Evolutionary conservation across 2,329 filamentous ascomycete species (phyloP).

Genomic region (Xylaria sp.): DNA sequence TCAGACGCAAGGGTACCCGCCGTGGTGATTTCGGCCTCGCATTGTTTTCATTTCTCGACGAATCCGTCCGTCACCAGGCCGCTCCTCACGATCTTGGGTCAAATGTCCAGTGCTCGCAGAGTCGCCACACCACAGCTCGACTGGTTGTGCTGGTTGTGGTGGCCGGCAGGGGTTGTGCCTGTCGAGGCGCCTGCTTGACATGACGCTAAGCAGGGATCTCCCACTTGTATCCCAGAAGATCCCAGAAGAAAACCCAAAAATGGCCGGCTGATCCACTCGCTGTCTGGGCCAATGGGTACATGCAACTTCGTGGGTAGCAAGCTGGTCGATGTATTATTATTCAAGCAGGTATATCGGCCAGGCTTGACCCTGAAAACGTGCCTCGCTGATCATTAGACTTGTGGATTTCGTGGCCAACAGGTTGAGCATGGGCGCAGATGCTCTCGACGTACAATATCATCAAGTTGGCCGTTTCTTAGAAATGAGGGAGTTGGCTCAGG

Average conservation of each 20-base stretch:
- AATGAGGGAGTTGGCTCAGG: too few species aligned
- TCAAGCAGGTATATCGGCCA: neutral
- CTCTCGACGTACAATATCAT: neutral
- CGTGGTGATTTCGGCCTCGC: too few species aligned
- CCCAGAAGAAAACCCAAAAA: slow-evolving; percentile 28
- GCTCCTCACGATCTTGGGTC: neutral
- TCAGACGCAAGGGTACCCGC: too few species aligned
- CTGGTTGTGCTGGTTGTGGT: neutral
- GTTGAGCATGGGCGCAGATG: neutral
- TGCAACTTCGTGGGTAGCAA: slow-evolving; percentile 4
- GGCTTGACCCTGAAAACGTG: neutral
- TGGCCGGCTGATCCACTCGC: slow-evolving; percentile 20
- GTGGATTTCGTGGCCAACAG: neutral
- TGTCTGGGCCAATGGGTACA: neutral
- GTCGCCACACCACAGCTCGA: neutral
- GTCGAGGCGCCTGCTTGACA: slow-evolving; percentile 32
- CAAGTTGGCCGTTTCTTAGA: too few species aligned
- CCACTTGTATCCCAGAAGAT: slow-evolving; percentile 29
- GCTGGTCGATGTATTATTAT: slow-evolving; percentile 1
- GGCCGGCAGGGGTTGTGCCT: slow-evolving; percentile 13
- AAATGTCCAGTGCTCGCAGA: neutral
- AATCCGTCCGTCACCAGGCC: neutral
- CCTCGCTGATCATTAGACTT: neutral
- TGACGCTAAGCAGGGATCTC: slow-evolving; percentile 28
- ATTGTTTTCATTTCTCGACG: neutral